Evolutionary conservation across 2,329 filamentous ascomycete species (phyloP).

Genomic region (Aspergillus sp.): DNA sequence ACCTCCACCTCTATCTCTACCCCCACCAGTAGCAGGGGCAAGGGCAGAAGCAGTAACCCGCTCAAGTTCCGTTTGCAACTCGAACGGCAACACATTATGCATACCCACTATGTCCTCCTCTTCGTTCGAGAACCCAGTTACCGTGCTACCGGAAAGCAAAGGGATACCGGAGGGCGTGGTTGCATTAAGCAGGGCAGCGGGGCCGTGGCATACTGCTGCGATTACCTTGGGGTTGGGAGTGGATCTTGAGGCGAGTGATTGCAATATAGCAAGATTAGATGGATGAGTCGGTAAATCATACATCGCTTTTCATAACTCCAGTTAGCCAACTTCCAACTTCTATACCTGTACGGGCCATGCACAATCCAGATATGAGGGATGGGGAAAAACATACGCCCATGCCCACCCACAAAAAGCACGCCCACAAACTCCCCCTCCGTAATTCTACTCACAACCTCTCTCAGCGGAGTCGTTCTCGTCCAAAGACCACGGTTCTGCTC

Average conservation of each 20-base stretch:
- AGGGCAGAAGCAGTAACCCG: slow-evolving; percentile 23
- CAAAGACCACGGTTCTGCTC: slow-evolving; percentile 51
- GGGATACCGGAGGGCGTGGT: slow-evolving; percentile 37
- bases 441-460: slow-evolving; percentile 33
- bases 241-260: slow-evolving; percentile 41
- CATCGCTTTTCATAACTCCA: slow-evolving; percentile 29
- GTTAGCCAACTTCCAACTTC: too few relatives aligned
- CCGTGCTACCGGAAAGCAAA: slow-evolving; percentile 34
- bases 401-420: slow-evolving; percentile 50
- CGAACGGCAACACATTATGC: slow-evolving; percentile 39
- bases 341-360: too few relatives aligned
- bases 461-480: slow-evolving; percentile 54
- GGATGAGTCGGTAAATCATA: slow-evolving; percentile 40
- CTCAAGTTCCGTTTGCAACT: slow-evolving; percentile 41
- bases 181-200: slow-evolving; percentile 40
- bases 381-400: slow-evolving; percentile 39
- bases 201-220: slow-evolving; percentile 44
- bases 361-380: not conserved
- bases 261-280: slow-evolving; percentile 16
- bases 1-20: too few relatives aligned
- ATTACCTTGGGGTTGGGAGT: slow-evolving; percentile 41
- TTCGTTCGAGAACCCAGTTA: slow-evolving; percentile 44
- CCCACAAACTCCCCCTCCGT: slow-evolving; percentile 55
- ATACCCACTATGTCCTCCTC: slow-evolving; percentile 41
- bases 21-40: too few relatives aligned